A percentile compares a stretch with the other conserved stretches of the same genome.
Evolutionary conservation across 148 eudicot species (phyloP).

Genomic region (Rhododendron mucronatum): DNA sequence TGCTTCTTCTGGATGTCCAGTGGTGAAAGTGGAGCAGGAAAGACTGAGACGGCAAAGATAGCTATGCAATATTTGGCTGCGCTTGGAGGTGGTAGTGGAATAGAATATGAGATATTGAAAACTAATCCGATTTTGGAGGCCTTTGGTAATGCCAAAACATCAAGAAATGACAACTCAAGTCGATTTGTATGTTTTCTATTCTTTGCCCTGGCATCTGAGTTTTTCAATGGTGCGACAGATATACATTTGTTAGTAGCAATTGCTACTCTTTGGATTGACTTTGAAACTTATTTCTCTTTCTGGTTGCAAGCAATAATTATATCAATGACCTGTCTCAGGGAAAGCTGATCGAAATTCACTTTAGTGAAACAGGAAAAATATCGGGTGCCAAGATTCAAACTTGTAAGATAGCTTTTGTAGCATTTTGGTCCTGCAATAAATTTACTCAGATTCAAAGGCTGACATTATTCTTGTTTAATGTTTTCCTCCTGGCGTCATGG

Average conservation of each 20-base stretch:
- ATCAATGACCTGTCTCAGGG: slow-evolving; percentile 51
- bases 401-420: slow-evolving; percentile 48
- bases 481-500: slow-evolving; percentile 13
- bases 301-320: slow-evolving; percentile 7
- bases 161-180: slow-evolving; percentile 92
- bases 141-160: slow-evolving; percentile 97
- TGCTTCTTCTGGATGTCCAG: slow-evolving; percentile 34
- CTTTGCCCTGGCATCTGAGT: slow-evolving; percentile 4
- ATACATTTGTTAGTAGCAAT: not conserved
- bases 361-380: slow-evolving; percentile 95
- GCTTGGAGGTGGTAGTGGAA: slow-evolving; percentile 96
- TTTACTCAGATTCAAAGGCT: not conserved
- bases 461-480: slow-evolving; percentile 9
- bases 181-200: slow-evolving; percentile 72
- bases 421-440: slow-evolving; percentile 9
- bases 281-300: slow-evolving; percentile 1
- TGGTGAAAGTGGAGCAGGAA: slow-evolving; percentile 99
- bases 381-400: slow-evolving; percentile 97
- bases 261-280: not conserved
- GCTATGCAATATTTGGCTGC: slow-evolving; percentile 99
- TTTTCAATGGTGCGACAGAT: not conserved
- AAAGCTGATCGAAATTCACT: slow-evolving; percentile 95
- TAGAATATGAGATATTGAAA: slow-evolving; percentile 84
- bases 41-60: slow-evolving; percentile 98
- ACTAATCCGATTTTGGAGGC: slow-evolving; percentile 95